Percentiles rank a stretch among this genome's conserved stretches.
Conservation (phyloP, 345 rosid species). For the Salix caprea region DNA sequence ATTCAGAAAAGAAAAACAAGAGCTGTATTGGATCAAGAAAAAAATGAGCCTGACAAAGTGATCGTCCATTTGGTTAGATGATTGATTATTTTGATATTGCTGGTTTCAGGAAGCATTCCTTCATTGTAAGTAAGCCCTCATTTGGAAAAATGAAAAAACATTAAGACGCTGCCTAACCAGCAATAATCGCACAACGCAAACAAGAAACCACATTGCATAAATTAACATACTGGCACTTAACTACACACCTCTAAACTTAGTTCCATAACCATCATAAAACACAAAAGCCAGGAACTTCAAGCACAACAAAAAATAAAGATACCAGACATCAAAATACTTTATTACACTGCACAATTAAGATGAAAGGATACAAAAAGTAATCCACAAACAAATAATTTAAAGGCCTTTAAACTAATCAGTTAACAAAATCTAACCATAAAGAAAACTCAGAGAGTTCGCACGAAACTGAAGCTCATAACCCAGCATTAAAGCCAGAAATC, state of each 20-base stretch:
- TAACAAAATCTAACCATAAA: not conserved
- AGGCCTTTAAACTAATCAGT: not conserved
- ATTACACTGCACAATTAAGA: not conserved
- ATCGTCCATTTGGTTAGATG: conserved; percentile 25
- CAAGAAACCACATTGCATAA: not conserved
- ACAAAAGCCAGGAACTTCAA: not conserved
- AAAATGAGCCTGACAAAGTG: conserved; percentile 7
- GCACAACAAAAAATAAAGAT: not conserved
- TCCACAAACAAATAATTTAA: not conserved
- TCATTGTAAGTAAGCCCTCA: conserved; percentile 19
- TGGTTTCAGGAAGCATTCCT: conserved; percentile 32
- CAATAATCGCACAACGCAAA: not conserved
- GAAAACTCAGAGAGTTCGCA: not conserved
- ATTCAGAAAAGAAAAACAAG: not conserved
- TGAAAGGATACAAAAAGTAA: too few species aligned
- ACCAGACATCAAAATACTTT: not conserved
- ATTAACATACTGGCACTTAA: not conserved
- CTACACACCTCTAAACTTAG: not conserved
- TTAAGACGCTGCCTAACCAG: conserved; percentile 34
- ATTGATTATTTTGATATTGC: conserved; percentile 17
- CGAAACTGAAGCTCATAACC: not conserved
- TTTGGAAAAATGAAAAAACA: conserved; percentile 5
- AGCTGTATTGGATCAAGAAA: conserved; percentile 29
- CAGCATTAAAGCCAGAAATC: not conserved
- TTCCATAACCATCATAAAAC: not conserved